Evolutionary conservation across 1,284 basidiomycete species (phyloP).

Genomic region (Caloboletus inedulis): DNA sequence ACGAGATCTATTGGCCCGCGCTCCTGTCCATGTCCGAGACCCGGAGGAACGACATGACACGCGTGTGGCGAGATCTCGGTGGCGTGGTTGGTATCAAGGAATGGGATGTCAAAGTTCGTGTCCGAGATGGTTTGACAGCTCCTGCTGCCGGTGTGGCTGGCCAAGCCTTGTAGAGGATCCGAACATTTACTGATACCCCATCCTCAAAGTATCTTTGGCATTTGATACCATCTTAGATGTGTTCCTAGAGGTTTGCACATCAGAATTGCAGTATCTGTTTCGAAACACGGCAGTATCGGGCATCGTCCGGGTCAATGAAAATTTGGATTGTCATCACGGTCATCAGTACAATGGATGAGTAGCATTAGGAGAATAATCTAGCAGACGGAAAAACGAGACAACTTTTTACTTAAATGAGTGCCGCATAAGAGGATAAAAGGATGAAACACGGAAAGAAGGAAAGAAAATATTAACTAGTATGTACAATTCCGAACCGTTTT

Average conservation of each 20-base stretch:
- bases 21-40: conserved; percentile 56
- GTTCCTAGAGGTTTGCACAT: neutral
- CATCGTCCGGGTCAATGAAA: neutral
- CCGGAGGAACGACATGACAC: conserved; percentile 48
- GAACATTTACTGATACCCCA: neutral
- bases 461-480: conserved; percentile 10
- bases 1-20: conserved; percentile 72
- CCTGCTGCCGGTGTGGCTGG: neutral
- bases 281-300: neutral
- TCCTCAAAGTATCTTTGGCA: neutral
- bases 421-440: neutral
- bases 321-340: conserved; percentile 24
- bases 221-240: conserved; percentile 9
- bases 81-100: conserved; percentile 66
- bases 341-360: conserved; percentile 24
- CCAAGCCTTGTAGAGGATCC: conserved; percentile 12
- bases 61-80: conserved; percentile 63
- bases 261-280: neutral
- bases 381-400: neutral
- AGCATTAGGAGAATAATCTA: conserved; percentile 28
- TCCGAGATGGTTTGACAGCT: conserved; percentile 15
- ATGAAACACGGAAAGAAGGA: neutral
- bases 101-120: conserved; percentile 48
- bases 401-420: conserved; percentile 2
- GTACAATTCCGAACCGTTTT: conserved; percentile 1